Evolutionary conservation across 331 rosid genomes (phyloP), one percentile per base, ranked within the genome.

Genomic region (Prunus yedoensis): DNA sequence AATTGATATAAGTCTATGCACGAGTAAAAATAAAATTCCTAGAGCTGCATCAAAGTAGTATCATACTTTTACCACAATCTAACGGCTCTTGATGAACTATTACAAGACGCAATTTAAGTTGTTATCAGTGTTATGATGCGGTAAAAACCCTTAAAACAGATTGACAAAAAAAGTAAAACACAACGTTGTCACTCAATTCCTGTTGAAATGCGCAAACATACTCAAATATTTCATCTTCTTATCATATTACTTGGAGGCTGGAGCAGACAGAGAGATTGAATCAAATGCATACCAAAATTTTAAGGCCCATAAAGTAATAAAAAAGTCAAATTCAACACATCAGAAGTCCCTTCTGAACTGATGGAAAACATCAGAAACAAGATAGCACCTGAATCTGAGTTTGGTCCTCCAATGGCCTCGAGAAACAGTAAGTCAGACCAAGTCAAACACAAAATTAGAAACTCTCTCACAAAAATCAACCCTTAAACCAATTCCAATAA

Each of bases 371-470:
- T 17, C 23, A 18, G 17, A 9, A 66, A 41, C 10, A 43, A 41
- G 20, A 12, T 4, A 64, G n/a, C 16, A 17, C 4, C 56, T 38
- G 8, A 70, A 30, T 74, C 66, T 46, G 69, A 65, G 59, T 54
- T 77, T 25, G 27, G 14, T 47, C 25, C 50, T 77, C 75, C 25
- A 20, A 54, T 45, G 45, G 50, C 74, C 50, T 21, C 66, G 10
- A 45, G 0, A 11, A 32, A 63, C 50, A 56, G 18, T 20, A 32
- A 2, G 10, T 38, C 10, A 56, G 11, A 32, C 56, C 23, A 77
- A 30, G 60, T 81, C 66, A 71, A 81, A 27, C 63, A 58, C 30
- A 50, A 78, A 46, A 13, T 38, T 32, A 67, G 28, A 38, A n/a
- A 49, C 69, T 50, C 20, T 3, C 53, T 45, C 9, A 9, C 10